phyloP scores from a whole-genome alignment of 768 basidiomycete species.

The Trametes meyenii region DNA sequence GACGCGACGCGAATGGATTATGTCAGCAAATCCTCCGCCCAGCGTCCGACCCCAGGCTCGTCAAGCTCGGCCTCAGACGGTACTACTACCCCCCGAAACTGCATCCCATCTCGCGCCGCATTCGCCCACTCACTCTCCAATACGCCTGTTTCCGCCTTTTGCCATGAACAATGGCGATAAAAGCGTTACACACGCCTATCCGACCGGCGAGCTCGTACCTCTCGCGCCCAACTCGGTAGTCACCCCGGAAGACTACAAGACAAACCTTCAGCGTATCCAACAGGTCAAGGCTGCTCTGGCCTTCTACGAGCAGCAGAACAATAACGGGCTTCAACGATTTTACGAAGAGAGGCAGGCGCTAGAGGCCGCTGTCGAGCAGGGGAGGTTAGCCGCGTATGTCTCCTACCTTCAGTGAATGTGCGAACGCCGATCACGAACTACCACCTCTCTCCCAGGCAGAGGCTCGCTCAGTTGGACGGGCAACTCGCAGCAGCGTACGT shows the following conservation, averaged over 20 bases:
- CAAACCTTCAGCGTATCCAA: constrained; percentile 36
- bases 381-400: constrained; percentile 49
- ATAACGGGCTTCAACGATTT: constrained; percentile 42
- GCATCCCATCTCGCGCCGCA: background rate
- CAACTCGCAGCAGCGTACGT: background rate
- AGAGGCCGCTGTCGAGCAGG: constrained; percentile 42
- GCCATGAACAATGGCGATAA: constrained; percentile 26
- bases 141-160: background rate
- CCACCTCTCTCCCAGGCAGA: background rate
- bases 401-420: background rate
- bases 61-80: too few species aligned
- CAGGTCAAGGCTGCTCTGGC: constrained; percentile 38
- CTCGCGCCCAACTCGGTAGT: constrained; percentile 15
- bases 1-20: constrained; percentile 24
- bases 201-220: background rate
- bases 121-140: background rate
- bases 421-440: background rate
- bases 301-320: constrained; percentile 43
- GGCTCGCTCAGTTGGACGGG: constrained; percentile 9
- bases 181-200: background rate
- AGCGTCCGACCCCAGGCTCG: background rate
- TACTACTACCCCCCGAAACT: constrained; percentile 1
- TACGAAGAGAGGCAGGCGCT: constrained; percentile 37
- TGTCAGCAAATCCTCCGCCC: constrained; percentile 5
- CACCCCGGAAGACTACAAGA: constrained; percentile 34